These are phyloP conservation scores for Posidonia oceanica DNA, from an alignment of 116 monocot genomes.

Conservation along the genomic window DNA sequence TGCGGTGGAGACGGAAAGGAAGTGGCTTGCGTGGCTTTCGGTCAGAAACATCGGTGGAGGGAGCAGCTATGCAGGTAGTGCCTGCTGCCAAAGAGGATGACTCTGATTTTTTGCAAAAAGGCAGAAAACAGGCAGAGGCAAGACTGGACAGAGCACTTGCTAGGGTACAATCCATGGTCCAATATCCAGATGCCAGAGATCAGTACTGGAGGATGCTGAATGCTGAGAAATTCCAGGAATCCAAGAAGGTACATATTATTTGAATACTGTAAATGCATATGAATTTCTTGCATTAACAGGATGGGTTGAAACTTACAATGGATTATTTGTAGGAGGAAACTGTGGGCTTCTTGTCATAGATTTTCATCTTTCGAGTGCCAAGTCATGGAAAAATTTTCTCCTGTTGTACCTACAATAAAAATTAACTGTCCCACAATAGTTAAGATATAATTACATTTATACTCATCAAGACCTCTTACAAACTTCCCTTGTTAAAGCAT, in stretches of 20 bases:
- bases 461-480: too few relatives aligned
- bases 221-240: slow-evolving; percentile 30
- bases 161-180: slow-evolving; percentile 95
- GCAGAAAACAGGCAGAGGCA: slow-evolving; percentile 72
- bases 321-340: neutral
- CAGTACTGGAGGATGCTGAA: slow-evolving; percentile 75
- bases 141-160: slow-evolving; percentile 75
- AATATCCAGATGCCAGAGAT: slow-evolving; percentile 96
- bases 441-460: too few relatives aligned
- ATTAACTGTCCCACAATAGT: too few relatives aligned
- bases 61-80: slow-evolving; percentile 22
- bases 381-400: too few relatives aligned
- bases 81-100: slow-evolving; percentile 43
- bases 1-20: slow-evolving; percentile 94
- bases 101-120: slow-evolving; percentile 69
- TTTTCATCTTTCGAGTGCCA: too few relatives aligned
- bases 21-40: slow-evolving; percentile 76
- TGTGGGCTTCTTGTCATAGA: too few relatives aligned
- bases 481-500: too few relatives aligned
- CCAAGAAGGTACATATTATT: slow-evolving; percentile 26
- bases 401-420: too few relatives aligned
- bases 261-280: neutral
- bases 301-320: neutral
- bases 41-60: slow-evolving; percentile 33
- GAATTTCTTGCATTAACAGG: neutral